Base-by-base conservation (phyloP, 2,329 filamentous ascomycete genomes). In the Cephalotrichum gorgonifer region DNA sequence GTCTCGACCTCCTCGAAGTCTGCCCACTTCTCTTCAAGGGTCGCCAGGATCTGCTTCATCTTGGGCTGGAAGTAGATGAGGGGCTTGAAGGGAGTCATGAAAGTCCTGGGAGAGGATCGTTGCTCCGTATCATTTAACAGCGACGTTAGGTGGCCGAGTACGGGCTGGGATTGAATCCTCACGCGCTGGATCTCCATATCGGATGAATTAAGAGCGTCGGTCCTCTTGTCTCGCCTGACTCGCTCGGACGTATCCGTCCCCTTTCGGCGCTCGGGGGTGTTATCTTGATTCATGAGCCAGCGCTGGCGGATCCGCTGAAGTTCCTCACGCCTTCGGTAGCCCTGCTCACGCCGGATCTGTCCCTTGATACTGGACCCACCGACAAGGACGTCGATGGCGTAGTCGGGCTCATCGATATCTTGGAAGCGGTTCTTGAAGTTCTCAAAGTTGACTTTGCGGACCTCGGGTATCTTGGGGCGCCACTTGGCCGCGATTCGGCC, bases 401-500 rank as follows among this genome's bases (percentile, higher is more conserved):
- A 64, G n/a, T 64, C 60, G 23, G 57, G 62, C 1, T 65, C 58
- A 12, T 63, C 43, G 11, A 57, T 58, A 12, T 64, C 56, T 52
- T 65, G 30, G 30, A 31, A 68, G 47, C 64, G 59, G 52, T 71
- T 71, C 56, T 70, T 71, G 58, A 69, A 71, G 54, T 65, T 61
- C 53, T 69, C 66, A 49, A 69, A 70, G 55, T 67, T 65, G 48
- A 67, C 61, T 51, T 62, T 66, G 44, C 65, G 61, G n/a, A 67
- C 63, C 20, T 42, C 17, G 20, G 39, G 39, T n/a, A 42, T 42
- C n/a, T 23, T 42, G 17, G 39, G 39, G 3, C 39, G 39, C 15
- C 20, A 42, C 25, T 42, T 42, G 14, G 39, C 39, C 14, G 20
- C 25, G 39, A 42, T 22, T 42, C 39, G n/a, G n/a, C n/a, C n/a